Evolutionary conservation across 345 rosid genomes (phyloP).

Genomic region (Lumnitzera littorea): DNA sequence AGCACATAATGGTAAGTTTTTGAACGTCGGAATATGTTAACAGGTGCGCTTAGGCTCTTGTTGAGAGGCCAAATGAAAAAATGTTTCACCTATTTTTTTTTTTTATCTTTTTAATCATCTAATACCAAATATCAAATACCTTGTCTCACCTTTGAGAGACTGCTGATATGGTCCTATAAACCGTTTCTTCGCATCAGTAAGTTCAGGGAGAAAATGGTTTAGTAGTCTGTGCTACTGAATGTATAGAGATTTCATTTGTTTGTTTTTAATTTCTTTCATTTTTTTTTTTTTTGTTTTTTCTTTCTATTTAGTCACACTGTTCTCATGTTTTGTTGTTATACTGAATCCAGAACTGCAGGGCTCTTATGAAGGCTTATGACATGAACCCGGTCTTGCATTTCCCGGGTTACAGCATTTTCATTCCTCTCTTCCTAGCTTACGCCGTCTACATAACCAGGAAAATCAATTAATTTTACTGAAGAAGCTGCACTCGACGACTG

Average conservation of each 20-base stretch:
- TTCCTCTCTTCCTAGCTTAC: constrained; percentile 55
- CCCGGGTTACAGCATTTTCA: constrained; percentile 56
- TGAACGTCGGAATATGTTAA: constrained; percentile 1
- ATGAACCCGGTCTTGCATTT: constrained; percentile 75
- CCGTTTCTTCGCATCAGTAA: no score
- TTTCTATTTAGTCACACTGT: neutral
- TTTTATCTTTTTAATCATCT: neutral
- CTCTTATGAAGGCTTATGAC: constrained; percentile 71
- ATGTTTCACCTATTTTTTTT: no score
- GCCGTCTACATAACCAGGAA: constrained; percentile 40
- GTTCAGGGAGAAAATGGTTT: no score
- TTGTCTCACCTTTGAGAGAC: neutral
- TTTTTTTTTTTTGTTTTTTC: no score
- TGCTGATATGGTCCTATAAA: neutral
- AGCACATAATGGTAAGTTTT: constrained; percentile 60
- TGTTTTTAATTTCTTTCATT: neutral
- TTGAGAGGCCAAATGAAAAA: no score
- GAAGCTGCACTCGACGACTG: no score
- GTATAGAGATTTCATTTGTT: no score
- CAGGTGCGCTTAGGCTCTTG: no score
- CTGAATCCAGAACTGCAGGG: constrained; percentile 59
- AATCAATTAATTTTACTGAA: neutral
- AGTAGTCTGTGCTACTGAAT: no score
- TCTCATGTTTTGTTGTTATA: constrained; percentile 5
- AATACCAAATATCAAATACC: neutral